Percentiles rank a stretch among this genome's conserved stretches.
Conservation (phyloP, 2,329 filamentous ascomycete genomes). For the Macrophomina phaseolina region DNA sequence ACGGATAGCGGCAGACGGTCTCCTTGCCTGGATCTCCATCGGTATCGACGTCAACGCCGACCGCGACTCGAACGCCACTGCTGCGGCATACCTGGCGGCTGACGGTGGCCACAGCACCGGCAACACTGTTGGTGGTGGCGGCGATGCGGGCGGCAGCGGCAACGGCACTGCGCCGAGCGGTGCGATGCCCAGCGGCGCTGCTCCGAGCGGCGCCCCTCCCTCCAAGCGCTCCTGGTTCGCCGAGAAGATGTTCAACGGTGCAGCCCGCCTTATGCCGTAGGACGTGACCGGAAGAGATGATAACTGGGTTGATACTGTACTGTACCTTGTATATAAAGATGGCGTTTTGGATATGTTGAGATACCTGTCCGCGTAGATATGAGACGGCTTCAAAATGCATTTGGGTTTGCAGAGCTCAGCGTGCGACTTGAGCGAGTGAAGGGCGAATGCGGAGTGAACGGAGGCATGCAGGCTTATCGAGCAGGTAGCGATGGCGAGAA, state of each 20-base stretch:
- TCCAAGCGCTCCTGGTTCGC: conserved; percentile 16
- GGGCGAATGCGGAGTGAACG: too few relatives aligned
- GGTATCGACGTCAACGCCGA: conserved; percentile 23
- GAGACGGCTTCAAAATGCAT: not conserved
- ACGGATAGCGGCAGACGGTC: conserved; percentile 32
- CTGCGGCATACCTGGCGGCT: conserved; percentile 26
- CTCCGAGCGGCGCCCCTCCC: conserved; percentile 3
- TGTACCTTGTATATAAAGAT: not conserved
- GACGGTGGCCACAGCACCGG: conserved; percentile 25
- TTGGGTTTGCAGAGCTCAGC: not conserved
- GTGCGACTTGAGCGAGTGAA: too few relatives aligned
- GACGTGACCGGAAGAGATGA: not conserved
- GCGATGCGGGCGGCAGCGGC: not conserved
- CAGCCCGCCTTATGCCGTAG: conserved; percentile 13
- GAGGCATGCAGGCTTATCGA: not conserved
- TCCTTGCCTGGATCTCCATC: conserved; percentile 41
- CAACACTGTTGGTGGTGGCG: conserved; percentile 22
- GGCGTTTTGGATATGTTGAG: conserved; percentile 14
- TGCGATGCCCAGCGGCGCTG: conserved; percentile 19
- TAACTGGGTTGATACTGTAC: not conserved
- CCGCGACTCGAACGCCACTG: conserved; percentile 12
- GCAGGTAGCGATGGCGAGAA: conserved; percentile 6
- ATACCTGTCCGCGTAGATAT: conserved; percentile 8
- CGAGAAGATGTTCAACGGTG: conserved; percentile 19
- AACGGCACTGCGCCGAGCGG: conserved; percentile 9